Conservation (phyloP, 805 yeast species). For the Kuraishia molischiana region DNA sequence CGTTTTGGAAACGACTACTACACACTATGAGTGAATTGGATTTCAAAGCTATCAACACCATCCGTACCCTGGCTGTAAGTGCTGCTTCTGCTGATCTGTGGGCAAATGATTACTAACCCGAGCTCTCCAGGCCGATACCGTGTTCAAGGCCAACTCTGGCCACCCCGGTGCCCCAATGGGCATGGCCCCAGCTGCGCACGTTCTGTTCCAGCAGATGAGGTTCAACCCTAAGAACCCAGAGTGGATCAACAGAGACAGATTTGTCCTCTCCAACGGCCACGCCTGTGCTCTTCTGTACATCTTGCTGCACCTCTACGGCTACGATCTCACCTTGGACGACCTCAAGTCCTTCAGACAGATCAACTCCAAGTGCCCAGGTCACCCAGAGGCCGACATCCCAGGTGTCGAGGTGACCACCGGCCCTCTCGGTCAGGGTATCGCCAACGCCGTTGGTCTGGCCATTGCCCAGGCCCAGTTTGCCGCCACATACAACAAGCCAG, state of each 20-base stretch:
- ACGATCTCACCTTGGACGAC: slow-evolving; percentile 72
- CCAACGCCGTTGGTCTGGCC: slow-evolving; percentile 94
- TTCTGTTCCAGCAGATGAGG: slow-evolving; percentile 68
- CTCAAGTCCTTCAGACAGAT: slow-evolving; percentile 85
- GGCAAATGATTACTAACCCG: slow-evolving; percentile 3
- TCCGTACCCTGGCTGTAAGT: slow-evolving; percentile 70
- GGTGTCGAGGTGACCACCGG: slow-evolving; percentile 98
- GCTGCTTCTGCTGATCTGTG: background rate
- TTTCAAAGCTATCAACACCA: slow-evolving; percentile 70
- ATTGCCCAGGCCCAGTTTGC: slow-evolving; percentile 89
- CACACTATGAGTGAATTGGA: slow-evolving; percentile 55
- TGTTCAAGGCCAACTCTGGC: slow-evolving; percentile 85
- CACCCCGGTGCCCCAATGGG: slow-evolving; percentile 99
- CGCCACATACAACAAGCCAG: slow-evolving; percentile 90
- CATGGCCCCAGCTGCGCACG: slow-evolving; percentile 92
- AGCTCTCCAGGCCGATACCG: slow-evolving; percentile 59
- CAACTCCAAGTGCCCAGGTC: slow-evolving; percentile 92
- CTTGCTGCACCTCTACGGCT: slow-evolving; percentile 79
- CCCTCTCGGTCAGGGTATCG: slow-evolving; percentile 97
- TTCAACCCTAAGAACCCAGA: slow-evolving; percentile 86
- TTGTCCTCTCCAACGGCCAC: slow-evolving; percentile 93
- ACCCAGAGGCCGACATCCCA: slow-evolving; percentile 87
- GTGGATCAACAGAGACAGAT: slow-evolving; percentile 94
- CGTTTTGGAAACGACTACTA: background rate
- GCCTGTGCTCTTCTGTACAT: slow-evolving; percentile 87